Evolutionary conservation across 495 filamentous ascomycete genomes (phyloP), one percentile per base, ranked within the genome.

Genomic region (Penicillium canescens): DNA sequence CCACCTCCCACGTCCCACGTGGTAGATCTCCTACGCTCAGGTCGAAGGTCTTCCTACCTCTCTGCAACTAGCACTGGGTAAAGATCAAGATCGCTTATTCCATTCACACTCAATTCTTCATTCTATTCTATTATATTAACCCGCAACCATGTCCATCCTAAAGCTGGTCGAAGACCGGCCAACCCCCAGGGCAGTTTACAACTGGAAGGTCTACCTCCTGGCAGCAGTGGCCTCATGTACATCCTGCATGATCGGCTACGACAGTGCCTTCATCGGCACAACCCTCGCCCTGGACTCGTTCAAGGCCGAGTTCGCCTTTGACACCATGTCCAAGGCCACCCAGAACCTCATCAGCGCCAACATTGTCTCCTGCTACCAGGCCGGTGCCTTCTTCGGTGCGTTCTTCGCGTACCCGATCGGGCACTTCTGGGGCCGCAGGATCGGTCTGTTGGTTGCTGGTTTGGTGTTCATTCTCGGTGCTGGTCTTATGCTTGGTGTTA

Each of bases 161-260:
- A 71, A 76, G 23, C 69, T 87, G 53, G 81, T 85, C 60, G 86
- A 89, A 69, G 86, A 89, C 63, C 66, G 84, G 64, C 84, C 85
- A 11, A 87, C 86, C 61, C 85, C 85, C 3, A 74, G 74, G 55
- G 73, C 78, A 45, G 87, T 91, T 57, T 91, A 91, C 80, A 91
- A 91, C 76, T 91, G 87, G 86, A 73, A 81, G 24, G 78, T 91
- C 33, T 91, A 88, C 60, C 71, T 78, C 24, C 82, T 79, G 36
- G 85, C 87, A 3, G 78, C 80, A n/a, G 75, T 88, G 21, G 86
- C 86, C 6, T 87, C 85, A 3, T 88, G 83, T 65, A 86, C 85
- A 46, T 82, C 86, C 42, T 87, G 85, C 66, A 88, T 84, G 83
- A 89, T 87, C 60, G 87, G 88, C 16, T 90, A 89, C 55, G 86